A percentile compares a stretch with the other conserved stretches of the same genome.
Evolutionary conservation across 2,329 filamentous ascomycete species (phyloP).

Genomic region (Aspergillus quadricinctus): DNA sequence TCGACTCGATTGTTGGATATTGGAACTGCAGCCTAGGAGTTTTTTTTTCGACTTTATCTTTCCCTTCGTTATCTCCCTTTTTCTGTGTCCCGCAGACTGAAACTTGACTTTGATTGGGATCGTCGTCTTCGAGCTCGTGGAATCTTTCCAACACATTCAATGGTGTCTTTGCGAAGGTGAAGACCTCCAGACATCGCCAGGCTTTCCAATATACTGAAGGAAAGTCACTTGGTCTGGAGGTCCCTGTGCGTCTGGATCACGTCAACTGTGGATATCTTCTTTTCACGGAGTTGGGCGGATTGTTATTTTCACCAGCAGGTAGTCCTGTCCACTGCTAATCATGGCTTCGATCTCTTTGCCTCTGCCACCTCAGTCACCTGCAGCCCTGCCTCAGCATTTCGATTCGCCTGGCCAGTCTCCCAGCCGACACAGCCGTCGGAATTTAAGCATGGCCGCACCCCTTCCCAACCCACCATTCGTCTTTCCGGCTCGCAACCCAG

Average conservation of each 20-base stretch:
- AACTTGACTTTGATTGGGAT: background rate
- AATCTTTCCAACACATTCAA: constrained; percentile 12
- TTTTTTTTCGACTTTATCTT: background rate
- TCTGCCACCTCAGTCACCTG: constrained; percentile 23
- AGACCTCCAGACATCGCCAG: constrained; percentile 24
- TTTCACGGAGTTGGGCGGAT: constrained; percentile 4
- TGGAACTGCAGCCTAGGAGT: background rate
- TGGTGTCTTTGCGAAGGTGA: constrained; percentile 18
- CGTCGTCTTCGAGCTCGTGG: background rate
- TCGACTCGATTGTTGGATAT: constrained; percentile 1
- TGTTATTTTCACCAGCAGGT: constrained; percentile 2
- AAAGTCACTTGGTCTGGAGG: constrained; percentile 27
- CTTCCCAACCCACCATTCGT: constrained; percentile 61
- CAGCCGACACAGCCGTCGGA: constrained; percentile 20
- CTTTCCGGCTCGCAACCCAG: constrained; percentile 52
- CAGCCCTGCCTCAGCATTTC: constrained; percentile 26
- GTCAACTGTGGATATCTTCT: constrained; percentile 8
- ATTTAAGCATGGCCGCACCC: constrained; percentile 26
- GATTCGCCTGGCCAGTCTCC: constrained; percentile 17
- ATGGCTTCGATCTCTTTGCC: constrained; percentile 39
- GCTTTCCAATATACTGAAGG: constrained; percentile 20
- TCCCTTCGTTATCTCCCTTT: background rate
- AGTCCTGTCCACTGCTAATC: constrained; percentile 1
- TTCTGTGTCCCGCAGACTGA: background rate
- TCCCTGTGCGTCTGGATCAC: constrained; percentile 20